These are phyloP conservation scores for Coccomyxa subellipsoidea DNA, from an alignment of 163 green algal genomes.

Conservation along the genomic window DNA sequence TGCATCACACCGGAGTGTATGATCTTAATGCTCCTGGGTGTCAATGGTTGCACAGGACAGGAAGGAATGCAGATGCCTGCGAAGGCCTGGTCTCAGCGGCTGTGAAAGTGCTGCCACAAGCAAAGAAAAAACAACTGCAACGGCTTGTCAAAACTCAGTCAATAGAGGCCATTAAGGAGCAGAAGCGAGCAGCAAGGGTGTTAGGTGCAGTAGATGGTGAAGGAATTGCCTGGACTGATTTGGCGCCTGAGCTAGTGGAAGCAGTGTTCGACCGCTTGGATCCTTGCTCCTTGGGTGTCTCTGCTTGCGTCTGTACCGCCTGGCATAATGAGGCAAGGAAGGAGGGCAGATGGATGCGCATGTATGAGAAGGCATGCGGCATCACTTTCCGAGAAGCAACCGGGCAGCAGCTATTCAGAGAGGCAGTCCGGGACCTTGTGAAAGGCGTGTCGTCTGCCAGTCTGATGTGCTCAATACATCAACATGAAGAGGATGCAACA, in stretches of 20 bases:
- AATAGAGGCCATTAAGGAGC: background rate
- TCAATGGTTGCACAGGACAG: background rate
- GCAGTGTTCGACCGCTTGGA: slow-evolving; percentile 11
- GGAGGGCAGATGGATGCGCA: background rate
- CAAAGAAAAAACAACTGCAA: background rate
- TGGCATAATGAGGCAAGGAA: slow-evolving; percentile 2
- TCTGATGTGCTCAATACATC: no score
- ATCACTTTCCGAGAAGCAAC: background rate
- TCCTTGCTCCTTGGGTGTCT: slow-evolving; percentile 10
- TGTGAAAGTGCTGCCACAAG: background rate
- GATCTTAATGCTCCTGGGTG: no score
- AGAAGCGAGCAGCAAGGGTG: background rate
- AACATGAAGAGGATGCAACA: no score
- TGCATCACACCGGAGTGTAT: no score
- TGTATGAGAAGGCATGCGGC: background rate
- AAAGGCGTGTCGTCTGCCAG: background rate
- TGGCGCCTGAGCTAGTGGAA: background rate
- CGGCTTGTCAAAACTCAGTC: background rate
- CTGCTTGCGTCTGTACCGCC: slow-evolving; percentile 6
- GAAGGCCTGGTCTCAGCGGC: background rate
- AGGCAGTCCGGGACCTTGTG: background rate
- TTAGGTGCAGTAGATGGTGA: background rate
- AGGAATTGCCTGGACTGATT: background rate
- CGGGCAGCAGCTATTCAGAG: background rate
- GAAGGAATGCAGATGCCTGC: background rate